Evolutionary conservation across 2,329 filamentous ascomycete genomes (phyloP), one percentile per base, ranked within the genome.

Genomic region (Myrmaecium sp.): DNA sequence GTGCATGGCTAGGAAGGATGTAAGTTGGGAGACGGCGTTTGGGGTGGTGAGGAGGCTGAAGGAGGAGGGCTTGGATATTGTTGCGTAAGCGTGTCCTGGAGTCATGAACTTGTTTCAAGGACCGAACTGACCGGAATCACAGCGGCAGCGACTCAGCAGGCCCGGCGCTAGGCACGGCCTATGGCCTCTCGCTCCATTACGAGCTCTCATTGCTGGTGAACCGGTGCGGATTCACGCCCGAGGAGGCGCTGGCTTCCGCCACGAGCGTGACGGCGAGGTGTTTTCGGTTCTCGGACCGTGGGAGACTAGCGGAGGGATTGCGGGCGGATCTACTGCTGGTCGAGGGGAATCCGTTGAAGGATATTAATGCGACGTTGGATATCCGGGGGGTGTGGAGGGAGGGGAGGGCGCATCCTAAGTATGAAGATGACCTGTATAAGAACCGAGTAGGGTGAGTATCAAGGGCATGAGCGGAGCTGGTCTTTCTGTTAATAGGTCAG

Each of bases 331-430:
- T 60, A 20, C 21, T 58, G 16, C 41, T 60, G 7, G 52, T 60
- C 0, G 50, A 58, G 30, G 56, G 57, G 1, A 54, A 60, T 36
- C 52, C 54, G 11, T 27, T 56, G 25, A 40, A 46, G 17, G 40
- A 55, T 22, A 58, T 60, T 27, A 46, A 51, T 30, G 37, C 42
- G 22, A 55, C 50, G 3, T 32, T 58, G 28, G 47, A 57, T 28
- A 39, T 59, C 13, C 42, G 49, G n/a, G 53, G 48, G 1, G 54
- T 59, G 1, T 59, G 56, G 56, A 42, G 52, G n/a, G 44, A 50
- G 16, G 55, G 56, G 1, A 37, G 29, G 4, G 14, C 43, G n/a
- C 46, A 43, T 14, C 40, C 35, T 27, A 33, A 33, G 6, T 43
- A 50, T 36, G 31, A 33, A 14, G 29, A 29, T 10, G 39, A 36